phyloP scores from a whole-genome alignment of 2,329 filamentous ascomycete species.

The Pezicula neosporulosa region DNA sequence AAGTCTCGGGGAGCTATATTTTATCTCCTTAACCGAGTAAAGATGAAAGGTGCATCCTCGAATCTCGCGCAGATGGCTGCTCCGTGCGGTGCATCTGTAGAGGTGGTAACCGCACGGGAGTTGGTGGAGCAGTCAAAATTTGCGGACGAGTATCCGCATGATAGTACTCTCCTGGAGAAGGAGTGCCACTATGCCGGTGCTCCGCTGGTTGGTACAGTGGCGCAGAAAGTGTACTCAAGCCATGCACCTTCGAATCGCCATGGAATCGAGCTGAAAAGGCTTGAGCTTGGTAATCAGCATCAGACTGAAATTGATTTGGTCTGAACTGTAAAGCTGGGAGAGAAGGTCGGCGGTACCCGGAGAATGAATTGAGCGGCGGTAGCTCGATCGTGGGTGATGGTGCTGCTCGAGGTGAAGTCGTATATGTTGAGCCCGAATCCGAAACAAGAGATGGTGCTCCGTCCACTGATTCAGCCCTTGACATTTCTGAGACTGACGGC shows the following conservation, averaged over 20 bases:
- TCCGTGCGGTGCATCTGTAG: constrained; percentile 17
- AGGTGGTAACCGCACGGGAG: constrained; percentile 27
- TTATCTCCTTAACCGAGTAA: constrained; percentile 18
- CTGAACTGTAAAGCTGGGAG: constrained; percentile 24
- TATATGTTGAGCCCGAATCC: constrained; percentile 62
- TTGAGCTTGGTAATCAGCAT: constrained; percentile 18
- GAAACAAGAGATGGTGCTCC: constrained; percentile 67
- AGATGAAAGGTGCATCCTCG: constrained; percentile 28
- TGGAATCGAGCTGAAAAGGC: constrained; percentile 18
- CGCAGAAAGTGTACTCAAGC: constrained; percentile 7
- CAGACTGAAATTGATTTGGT: constrained; percentile 16
- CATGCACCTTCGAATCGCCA: constrained; percentile 14
- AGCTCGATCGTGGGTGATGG: constrained; percentile 27
- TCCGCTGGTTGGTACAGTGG: constrained; percentile 11
- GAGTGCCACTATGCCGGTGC: constrained; percentile 3
- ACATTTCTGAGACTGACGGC: constrained; percentile 60
- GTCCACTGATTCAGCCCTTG: constrained; percentile 52
- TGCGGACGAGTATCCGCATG: constrained; percentile 13
- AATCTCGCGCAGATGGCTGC: constrained; percentile 19
- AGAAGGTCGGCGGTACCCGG: constrained; percentile 21
- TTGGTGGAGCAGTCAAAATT: constrained; percentile 23
- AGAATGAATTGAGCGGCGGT: constrained; percentile 21
- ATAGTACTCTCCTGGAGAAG: constrained; percentile 16
- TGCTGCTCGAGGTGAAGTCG: constrained; percentile 47
- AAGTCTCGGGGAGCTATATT: not conserved